These are phyloP conservation scores for Arxiozyma slooffiae DNA, from an alignment of 1,139 yeast species.

Conservation along the genomic window DNA sequence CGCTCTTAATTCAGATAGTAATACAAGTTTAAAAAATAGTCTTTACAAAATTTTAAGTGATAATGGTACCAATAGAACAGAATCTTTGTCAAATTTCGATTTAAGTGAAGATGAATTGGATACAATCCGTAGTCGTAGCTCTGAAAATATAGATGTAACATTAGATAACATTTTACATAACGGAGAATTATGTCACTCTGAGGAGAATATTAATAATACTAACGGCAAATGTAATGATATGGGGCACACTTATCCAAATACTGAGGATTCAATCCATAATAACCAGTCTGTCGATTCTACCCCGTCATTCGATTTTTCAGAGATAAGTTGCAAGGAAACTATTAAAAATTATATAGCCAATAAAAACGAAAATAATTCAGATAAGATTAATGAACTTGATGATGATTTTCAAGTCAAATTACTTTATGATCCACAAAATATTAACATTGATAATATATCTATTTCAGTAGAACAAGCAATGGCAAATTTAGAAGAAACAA, in stretches of 20 bases:
- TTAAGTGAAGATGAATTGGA: conserved; percentile 21
- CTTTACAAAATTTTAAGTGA: conserved; percentile 16
- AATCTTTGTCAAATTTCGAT: conserved; percentile 27
- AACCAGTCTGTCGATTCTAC: background rate
- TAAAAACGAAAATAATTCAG: background rate
- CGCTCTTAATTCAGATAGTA: conserved; percentile 16
- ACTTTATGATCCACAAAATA: conserved; percentile 5
- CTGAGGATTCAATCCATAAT: background rate
- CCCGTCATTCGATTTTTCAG: background rate
- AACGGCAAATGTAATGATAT: background rate
- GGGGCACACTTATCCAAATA: background rate
- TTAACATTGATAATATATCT: background rate
- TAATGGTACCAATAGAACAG: conserved; percentile 19
- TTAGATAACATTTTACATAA: conserved; percentile 2
- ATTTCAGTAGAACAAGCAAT: conserved; percentile 16
- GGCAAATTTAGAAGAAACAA: conserved; percentile 13
- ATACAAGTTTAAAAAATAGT: conserved; percentile 1
- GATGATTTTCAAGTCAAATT: background rate
- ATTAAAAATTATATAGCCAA: conserved; percentile 1
- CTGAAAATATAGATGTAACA: conserved; percentile 3
- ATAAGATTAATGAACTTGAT: background rate
- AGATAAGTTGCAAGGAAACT: conserved; percentile 2
- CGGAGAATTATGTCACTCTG: background rate
- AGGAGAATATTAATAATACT: background rate
- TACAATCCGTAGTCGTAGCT: conserved; percentile 1